Evolutionary conservation across 1,139 yeast species (phyloP).

Genomic region (Scheffersomyces quercinus): DNA sequence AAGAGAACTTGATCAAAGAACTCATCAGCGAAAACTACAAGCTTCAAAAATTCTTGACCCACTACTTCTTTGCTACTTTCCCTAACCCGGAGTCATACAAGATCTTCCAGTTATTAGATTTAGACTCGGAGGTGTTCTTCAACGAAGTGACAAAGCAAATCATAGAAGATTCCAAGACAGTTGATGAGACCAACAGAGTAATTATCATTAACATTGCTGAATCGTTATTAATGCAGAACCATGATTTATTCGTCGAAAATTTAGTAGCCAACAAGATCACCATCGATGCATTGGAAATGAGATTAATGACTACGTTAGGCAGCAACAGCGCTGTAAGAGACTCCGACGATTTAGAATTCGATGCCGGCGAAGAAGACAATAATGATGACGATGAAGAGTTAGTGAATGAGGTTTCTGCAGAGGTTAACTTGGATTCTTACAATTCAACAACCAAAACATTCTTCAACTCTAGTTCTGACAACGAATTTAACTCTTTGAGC

Average conservation of each 20-base stretch:
- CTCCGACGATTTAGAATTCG: slow-evolving; percentile 21
- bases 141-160: slow-evolving; percentile 25
- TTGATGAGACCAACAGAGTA: slow-evolving; percentile 17
- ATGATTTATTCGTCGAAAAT: slow-evolving; percentile 39
- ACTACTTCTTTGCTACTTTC: slow-evolving; percentile 25
- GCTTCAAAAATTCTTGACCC: slow-evolving; percentile 31
- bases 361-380: slow-evolving; percentile 20
- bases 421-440: slow-evolving; percentile 19
- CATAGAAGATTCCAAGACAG: slow-evolving; percentile 16
- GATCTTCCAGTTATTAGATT: slow-evolving; percentile 24
- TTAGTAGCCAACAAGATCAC: slow-evolving; percentile 41
- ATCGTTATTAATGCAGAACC: slow-evolving; percentile 38
- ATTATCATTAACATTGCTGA: slow-evolving; percentile 46
- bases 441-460: slow-evolving; percentile 35
- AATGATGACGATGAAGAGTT: slow-evolving; percentile 19
- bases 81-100: slow-evolving; percentile 18
- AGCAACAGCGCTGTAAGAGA: slow-evolving; percentile 20
- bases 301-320: slow-evolving; percentile 59
- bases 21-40: slow-evolving; percentile 30
- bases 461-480: slow-evolving; percentile 35
- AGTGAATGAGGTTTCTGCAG: slow-evolving; percentile 12
- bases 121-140: slow-evolving; percentile 22
- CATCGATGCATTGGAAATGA: slow-evolving; percentile 64
- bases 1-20: slow-evolving; percentile 14
- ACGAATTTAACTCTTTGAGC: slow-evolving; percentile 44